These are phyloP conservation scores for Straminergon stramineum DNA, from an alignment of 225 moss, liverwort and hornwort genomes.

Conservation along the genomic window DNA sequence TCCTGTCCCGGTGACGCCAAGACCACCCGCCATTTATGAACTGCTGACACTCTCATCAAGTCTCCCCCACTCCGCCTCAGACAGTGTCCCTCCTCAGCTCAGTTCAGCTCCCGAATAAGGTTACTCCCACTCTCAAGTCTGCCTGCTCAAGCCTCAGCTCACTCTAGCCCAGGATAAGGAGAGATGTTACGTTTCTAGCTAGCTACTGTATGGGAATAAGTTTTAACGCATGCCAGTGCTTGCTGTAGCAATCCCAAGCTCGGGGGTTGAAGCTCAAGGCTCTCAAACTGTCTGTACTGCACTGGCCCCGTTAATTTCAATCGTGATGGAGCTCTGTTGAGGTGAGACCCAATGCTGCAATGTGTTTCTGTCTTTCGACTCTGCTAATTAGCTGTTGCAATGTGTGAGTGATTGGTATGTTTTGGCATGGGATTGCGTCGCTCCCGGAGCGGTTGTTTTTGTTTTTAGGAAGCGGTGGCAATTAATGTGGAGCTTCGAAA, in stretches of 20 bases:
- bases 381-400: neutral
- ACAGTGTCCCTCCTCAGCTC: neutral
- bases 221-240: neutral
- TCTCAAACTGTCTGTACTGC: neutral
- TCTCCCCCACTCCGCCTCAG: neutral
- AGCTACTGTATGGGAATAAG: neutral
- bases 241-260: neutral
- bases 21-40: neutral
- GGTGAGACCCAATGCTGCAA: neutral
- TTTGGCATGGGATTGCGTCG: neutral
- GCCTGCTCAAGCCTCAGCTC: neutral
- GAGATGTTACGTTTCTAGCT: neutral
- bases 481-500: neutral
- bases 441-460: neutral
- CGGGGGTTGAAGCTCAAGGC: neutral
- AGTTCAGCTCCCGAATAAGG: neutral
- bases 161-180: neutral
- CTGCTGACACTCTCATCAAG: slow-evolving; percentile 1
- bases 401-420: too few relatives aligned
- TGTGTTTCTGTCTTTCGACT: neutral
- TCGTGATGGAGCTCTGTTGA: neutral
- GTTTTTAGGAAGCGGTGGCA: neutral
- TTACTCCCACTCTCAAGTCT: neutral
- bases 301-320: neutral
- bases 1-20: neutral